Conservation (phyloP, 1,139 yeast genomes). For the Suhomyces guaymorum region DNA sequence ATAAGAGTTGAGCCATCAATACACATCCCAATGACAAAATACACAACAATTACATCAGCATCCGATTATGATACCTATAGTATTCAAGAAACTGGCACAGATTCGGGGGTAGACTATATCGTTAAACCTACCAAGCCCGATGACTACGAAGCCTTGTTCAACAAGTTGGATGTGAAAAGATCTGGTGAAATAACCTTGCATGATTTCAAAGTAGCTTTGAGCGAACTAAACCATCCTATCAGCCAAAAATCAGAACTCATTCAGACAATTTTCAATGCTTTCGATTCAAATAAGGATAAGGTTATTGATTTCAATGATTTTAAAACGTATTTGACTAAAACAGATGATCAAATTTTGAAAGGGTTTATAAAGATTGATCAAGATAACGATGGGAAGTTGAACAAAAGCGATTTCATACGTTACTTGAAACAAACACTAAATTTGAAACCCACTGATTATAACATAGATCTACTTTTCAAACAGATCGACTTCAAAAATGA, state of each 20-base stretch:
- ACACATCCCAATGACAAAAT: slow-evolving; percentile 7
- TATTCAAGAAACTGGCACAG: slow-evolving; percentile 1
- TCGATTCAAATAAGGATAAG: slow-evolving; percentile 59
- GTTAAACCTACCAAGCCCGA: slow-evolving; percentile 17
- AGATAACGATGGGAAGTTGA: slow-evolving; percentile 74
- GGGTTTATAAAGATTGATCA: slow-evolving; percentile 74
- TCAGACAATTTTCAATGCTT: slow-evolving; percentile 51
- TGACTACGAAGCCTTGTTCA: slow-evolving; percentile 34
- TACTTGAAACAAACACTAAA: slow-evolving; percentile 60
- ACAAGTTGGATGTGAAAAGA: slow-evolving; percentile 51
- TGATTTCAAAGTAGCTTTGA: slow-evolving; percentile 58
- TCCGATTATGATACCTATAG: slow-evolving; percentile 12
- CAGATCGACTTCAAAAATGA: slow-evolving; percentile 61
- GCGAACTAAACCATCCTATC: slow-evolving; percentile 61
- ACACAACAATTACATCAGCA: slow-evolving; percentile 13
- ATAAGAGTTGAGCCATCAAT: not conserved
- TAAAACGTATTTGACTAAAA: slow-evolving; percentile 55
- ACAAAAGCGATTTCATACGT: slow-evolving; percentile 61
- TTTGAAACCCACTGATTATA: slow-evolving; percentile 53
- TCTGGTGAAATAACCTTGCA: slow-evolving; percentile 58
- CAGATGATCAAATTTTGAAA: slow-evolving; percentile 67
- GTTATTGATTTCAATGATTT: slow-evolving; percentile 63
- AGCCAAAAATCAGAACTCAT: slow-evolving; percentile 64
- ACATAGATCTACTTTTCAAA: slow-evolving; percentile 59
- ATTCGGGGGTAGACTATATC: not conserved